Base-by-base conservation (phyloP, 2,329 filamentous ascomycete genomes). In the Calonectria multiphialidica region DNA sequence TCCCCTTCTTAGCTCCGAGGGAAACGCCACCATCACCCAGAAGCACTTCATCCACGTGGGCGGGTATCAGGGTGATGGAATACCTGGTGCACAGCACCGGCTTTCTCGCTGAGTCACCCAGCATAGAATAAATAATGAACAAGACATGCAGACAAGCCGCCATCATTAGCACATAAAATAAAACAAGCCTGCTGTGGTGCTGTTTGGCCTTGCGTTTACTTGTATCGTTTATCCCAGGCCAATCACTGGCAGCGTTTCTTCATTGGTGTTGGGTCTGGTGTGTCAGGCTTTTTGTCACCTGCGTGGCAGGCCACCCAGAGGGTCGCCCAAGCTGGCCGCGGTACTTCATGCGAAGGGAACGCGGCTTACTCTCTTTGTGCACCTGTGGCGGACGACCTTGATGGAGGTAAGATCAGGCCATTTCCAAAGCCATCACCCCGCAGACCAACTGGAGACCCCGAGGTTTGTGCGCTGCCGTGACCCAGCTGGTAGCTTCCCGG, bases 21-120 rank as follows among this genome's bases (percentile, higher is more conserved):
- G 33, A 37, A 59, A 35, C 30, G 13, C 53, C 53, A 40, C 42
- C 53, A 40, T 33, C 68, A 25, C 62, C 47, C 12, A 30, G 35
- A 53, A n/a, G 8, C 21, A 40, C 55, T 45, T 25, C 25, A 37
- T 28, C 67, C 68, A 70, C 68, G 68, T 70, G 68, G 68, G 5
- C 28, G 28, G 8, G 28, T 8, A 30, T 8, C 5, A 30, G 28
- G 28, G 28, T 30, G 28, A 30, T 8, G 28, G 28, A 30, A 30
- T 30, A 30, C 28, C 5, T 30, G 28, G 28, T 8, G 28, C 28
- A 8, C 28, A 30, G 28, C 28, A 30, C 28, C 28, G 8, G 5
- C 8, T 30, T 30, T 8, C 28, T 30, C 28, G 5, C 28, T 30
- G 28, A 30, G 8, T 30, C 28, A 30, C 8, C 28, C 28, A n/a